Evolutionary conservation across 2,329 filamentous ascomycete species (phyloP), one percentile per base, ranked within the genome.

Genomic region (Pleurostoma richardsiae): DNA sequence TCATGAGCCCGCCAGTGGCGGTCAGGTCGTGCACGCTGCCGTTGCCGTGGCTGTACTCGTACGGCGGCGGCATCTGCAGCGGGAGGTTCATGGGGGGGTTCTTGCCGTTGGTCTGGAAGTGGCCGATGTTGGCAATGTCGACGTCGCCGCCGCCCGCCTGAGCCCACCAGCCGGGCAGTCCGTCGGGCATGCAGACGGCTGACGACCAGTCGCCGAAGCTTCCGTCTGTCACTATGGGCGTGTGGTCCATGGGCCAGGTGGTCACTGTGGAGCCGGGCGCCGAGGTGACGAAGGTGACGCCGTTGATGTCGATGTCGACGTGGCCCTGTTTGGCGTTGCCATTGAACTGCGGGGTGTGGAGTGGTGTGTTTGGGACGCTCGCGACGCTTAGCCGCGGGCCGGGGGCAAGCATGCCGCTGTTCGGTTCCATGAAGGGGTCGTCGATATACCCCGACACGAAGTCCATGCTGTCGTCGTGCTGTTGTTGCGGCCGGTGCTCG

Each of bases 1-100:
- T 75, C 71, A 77, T 74, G 48, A 79, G 70, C 19, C 19, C 19
- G 2, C 73, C 73, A 19, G 52, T 41, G 38, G 44, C 45, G 40
- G 64, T 58, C 45, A 70, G 49, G 31, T 63, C 63, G 6, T 52
- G 44, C 40, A 33, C 29, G n/a, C 44, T 33, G 29, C 42, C 39
- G 29, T 45, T 29, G 4, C 30, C 31, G 30, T 43, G 33, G 33
- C 46, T 50, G 10, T 41, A 42, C 42, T 45, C 47, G 38, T 55
- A 49, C 30, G 42, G 42, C 33, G 43, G 40, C n/a, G 29, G 48
- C 39, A 49, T 46, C 39, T 51, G 49, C 39, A 52, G 49, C 30
- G 47, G 47, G 40, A 53, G 44, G 42, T 46, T 47, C 19, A 19
- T 19, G 47, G 52, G 43, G 29, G 45, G 44, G 31, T 53, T 51